phyloP scores from a whole-genome alignment of 1,284 basidiomycete genomes.

The Pisolithus thermaeus region DNA sequence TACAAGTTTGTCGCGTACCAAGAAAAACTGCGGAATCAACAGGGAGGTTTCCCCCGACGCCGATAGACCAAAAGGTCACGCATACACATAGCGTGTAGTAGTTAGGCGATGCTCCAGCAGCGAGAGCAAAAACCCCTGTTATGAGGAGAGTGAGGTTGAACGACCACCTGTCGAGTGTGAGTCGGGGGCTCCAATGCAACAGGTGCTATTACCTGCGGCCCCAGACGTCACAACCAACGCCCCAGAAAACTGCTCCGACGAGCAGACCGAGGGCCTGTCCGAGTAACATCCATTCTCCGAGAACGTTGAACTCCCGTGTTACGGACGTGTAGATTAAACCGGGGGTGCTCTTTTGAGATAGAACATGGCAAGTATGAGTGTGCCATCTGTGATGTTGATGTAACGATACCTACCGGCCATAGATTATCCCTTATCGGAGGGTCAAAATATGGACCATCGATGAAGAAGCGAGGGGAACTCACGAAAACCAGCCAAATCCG shows the following conservation, averaged over 20 bases:
- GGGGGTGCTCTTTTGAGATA: slow-evolving; percentile 39
- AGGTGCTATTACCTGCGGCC: slow-evolving; percentile 40
- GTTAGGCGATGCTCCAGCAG: slow-evolving; percentile 54
- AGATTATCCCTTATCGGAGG: slow-evolving; percentile 46
- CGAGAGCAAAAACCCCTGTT: slow-evolving; percentile 60
- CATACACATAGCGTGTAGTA: slow-evolving; percentile 48
- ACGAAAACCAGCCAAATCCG: slow-evolving; percentile 69
- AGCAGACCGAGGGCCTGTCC: slow-evolving; percentile 55
- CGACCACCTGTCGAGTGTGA: slow-evolving; percentile 41
- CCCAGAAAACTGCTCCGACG: slow-evolving; percentile 64
- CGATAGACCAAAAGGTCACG: slow-evolving; percentile 52
- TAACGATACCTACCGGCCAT: slow-evolving; percentile 48
- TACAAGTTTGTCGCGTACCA: slow-evolving; percentile 35
- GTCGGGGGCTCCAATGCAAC: neutral
- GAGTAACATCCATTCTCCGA: slow-evolving; percentile 49
- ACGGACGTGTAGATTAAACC: slow-evolving; percentile 53
- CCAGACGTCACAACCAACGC: slow-evolving; percentile 56
- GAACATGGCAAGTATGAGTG: neutral
- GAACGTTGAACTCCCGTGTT: slow-evolving; percentile 47
- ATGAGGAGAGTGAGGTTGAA: slow-evolving; percentile 76
- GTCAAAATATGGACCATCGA: neutral
- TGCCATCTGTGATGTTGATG: neutral
- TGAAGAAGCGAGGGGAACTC: slow-evolving; percentile 22
- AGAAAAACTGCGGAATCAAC: slow-evolving; percentile 79
- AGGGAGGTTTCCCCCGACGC: slow-evolving; percentile 69